phyloP scores from a whole-genome alignment of 192 early-diverging fungal genomes.

The Blastocladiella britannica region DNA sequence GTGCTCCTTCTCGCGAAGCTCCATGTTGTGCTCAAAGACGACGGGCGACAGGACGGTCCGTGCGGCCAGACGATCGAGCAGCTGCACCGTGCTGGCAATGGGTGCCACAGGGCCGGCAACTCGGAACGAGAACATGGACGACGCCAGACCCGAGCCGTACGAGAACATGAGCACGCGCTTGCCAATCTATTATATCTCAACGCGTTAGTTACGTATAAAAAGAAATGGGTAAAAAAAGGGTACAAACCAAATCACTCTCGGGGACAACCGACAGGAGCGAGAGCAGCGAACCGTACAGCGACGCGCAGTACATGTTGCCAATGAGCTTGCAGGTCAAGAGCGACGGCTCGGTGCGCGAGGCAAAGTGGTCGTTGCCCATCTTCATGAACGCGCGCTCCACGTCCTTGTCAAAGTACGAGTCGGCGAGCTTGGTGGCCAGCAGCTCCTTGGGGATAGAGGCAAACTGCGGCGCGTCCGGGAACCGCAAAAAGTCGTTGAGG shows the following conservation, averaged over 20 bases:
- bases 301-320: constrained; percentile 84
- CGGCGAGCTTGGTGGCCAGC: constrained; percentile 33
- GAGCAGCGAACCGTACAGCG: constrained; percentile 49
- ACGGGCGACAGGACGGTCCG: constrained; percentile 56
- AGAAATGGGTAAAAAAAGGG: background rate
- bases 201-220: too few relatives aligned
- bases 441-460: constrained; percentile 28
- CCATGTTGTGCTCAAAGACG: constrained; percentile 60
- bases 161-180: constrained; percentile 83
- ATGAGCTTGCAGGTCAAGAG: constrained; percentile 67
- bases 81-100: constrained; percentile 38
- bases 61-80: constrained; percentile 45
- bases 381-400: constrained; percentile 80
- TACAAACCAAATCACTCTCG: constrained; percentile 32
- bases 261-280: constrained; percentile 57
- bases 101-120: constrained; percentile 39
- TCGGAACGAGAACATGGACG: constrained; percentile 82
- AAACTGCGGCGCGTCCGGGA: constrained; percentile 40
- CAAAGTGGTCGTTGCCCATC: constrained; percentile 51
- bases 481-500: constrained; percentile 77
- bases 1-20: constrained; percentile 68
- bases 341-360: constrained; percentile 51
- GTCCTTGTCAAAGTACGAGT: constrained; percentile 65
- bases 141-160: constrained; percentile 88
- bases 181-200: constrained; percentile 35